Evolutionary conservation across 2,329 filamentous ascomycete species (phyloP), one percentile per base, ranked within the genome.

Genomic region (Ramularia collo-cygni): DNA sequence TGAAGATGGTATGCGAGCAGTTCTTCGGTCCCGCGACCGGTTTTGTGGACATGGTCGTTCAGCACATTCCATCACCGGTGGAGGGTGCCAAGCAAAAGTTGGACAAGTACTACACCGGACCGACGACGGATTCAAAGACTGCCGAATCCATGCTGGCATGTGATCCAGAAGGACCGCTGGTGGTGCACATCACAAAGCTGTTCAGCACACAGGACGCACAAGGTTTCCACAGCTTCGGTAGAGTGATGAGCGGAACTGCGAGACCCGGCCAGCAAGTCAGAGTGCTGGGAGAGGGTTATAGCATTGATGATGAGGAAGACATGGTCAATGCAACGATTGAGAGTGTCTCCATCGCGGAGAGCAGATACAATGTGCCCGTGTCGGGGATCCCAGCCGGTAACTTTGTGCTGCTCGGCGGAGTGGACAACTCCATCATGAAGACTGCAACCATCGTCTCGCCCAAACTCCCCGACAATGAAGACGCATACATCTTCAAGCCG

Each of bases 371-470:
- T 52, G 84, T 98, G 33, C 80, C 87, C 2, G 89, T 86, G 0
- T 87, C 88, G 52, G 92, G 92, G 35, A 81, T 98, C 17, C 92
- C 92, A 4, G 92, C 92, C 1, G 92, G 92, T 30, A 95, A 93
- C 59, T 85, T 87, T 72, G 90, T 93, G 10, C 69, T 98, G n/a
- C 73, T 98, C 12, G 81, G 85, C 40, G 92, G 90, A 10, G 81
- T 98, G 18, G 90, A 96, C 68, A 96, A 96, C 63, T 95, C 89
- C 4, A 96, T 98, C 54, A 87, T 96, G 66, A 98, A 98, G 66
- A 90, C 88, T 2, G 92, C 92, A 7, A 98, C 92, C 0, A 74
- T 98, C 34, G 79, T 98, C 19, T 79, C 87, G 1, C 77, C 79
- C 28, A 83, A 80, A 50, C 73, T 95, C 7, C 83, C 87, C 17